phyloP scores from a whole-genome alignment of 2,329 filamentous ascomycete genomes.

The Ambrosiella xylebori region DNA sequence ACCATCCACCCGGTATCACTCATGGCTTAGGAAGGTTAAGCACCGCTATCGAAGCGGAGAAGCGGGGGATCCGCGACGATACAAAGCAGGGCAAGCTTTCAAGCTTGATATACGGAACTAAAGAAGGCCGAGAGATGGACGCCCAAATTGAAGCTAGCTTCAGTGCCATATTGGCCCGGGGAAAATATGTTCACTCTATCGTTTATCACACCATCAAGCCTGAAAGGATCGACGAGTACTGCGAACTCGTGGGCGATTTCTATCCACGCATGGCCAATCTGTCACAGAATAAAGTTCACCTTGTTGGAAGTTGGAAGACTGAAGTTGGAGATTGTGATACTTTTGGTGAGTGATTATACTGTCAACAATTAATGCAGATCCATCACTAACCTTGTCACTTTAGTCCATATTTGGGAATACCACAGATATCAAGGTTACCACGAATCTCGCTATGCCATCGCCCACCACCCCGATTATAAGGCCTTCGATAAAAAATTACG shows the following conservation, averaged over 20 bases:
- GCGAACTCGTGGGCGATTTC: slow-evolving; percentile 73
- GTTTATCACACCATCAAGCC: slow-evolving; percentile 92
- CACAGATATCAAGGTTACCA: slow-evolving; percentile 95
- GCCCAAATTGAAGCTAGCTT: slow-evolving; percentile 93
- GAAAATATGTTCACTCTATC: slow-evolving; percentile 97
- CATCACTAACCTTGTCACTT: background rate
- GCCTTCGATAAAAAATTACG: slow-evolving; percentile 76
- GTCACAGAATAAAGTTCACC: slow-evolving; percentile 80
- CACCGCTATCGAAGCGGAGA: slow-evolving; percentile 28
- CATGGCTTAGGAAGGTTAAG: slow-evolving; percentile 44
- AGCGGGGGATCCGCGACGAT: slow-evolving; percentile 24
- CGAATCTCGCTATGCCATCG: slow-evolving; percentile 71
- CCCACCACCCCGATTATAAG: slow-evolving; percentile 64
- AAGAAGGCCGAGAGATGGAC: slow-evolving; percentile 85
- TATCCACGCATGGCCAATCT: slow-evolving; percentile 77
- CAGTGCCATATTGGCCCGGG: slow-evolving; percentile 81
- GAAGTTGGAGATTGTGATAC: slow-evolving; percentile 96
- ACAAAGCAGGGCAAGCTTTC: slow-evolving; percentile 60
- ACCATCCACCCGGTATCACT: slow-evolving; percentile 16
- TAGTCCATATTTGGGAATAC: slow-evolving; percentile 99
- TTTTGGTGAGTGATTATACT: slow-evolving; percentile 47
- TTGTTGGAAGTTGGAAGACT: slow-evolving; percentile 95
- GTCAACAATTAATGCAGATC: background rate
- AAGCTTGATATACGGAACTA: slow-evolving; percentile 89
- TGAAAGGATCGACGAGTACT: slow-evolving; percentile 89